Evolutionary conservation across 768 basidiomycete species (phyloP).

Genomic region (Leucocoprinus sp.): DNA sequence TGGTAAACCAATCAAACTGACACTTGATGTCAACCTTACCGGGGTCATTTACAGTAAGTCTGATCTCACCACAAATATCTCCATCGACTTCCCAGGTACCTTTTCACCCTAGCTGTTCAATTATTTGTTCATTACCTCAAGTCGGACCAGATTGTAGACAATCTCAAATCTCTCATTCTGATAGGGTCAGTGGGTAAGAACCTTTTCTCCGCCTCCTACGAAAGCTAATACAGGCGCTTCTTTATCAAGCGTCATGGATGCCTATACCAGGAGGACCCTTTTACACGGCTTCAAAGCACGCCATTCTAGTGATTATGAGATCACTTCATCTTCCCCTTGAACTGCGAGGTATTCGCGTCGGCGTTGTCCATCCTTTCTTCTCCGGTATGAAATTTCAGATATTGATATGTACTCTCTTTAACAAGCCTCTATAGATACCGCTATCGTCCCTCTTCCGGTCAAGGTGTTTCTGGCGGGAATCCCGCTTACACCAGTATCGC

Average conservation of each 20-base stretch:
- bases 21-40: conserved; percentile 41
- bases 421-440: conserved; percentile 29
- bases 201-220: not conserved
- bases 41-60: conserved; percentile 41
- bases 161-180: conserved; percentile 43
- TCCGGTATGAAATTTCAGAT: conserved; percentile 39
- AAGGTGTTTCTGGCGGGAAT: conserved; percentile 41
- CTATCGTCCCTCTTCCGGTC: conserved; percentile 29
- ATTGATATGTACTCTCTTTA: no score
- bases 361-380: conserved; percentile 45
- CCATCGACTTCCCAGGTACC: not conserved
- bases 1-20: conserved; percentile 36
- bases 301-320: conserved; percentile 44
- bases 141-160: conserved; percentile 23
- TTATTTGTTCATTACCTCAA: conserved; percentile 44
- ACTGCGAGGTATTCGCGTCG: conserved; percentile 32
- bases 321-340: conserved; percentile 31
- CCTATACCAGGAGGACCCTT: conserved; percentile 36
- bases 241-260: conserved; percentile 39
- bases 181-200: conserved; percentile 46
- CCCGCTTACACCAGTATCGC: conserved; percentile 36
- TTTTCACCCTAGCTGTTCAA: conserved; percentile 31
- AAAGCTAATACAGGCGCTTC: no score
- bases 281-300: conserved; percentile 49
- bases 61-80: not conserved